Base-by-base conservation (phyloP, 2,329 filamentous ascomycete species). In the Bertia moriformis region DNA sequence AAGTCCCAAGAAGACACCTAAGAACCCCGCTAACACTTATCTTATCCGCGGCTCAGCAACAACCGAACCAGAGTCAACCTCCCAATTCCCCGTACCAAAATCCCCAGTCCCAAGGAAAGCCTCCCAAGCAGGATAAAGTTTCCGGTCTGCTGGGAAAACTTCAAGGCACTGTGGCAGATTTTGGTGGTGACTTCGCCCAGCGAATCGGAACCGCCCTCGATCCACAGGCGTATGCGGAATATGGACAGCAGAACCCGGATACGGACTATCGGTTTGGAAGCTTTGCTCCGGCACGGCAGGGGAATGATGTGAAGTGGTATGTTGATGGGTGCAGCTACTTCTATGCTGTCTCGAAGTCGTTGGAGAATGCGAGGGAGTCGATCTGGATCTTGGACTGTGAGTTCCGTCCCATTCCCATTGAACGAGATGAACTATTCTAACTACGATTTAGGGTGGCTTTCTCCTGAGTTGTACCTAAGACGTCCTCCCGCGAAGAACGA, bases 281-380 rank as follows among this genome's bases (percentile, higher is more conserved):
- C 48, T 78, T 78, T 54, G 71, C 72, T 4, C 68, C 71, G 2
- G 59, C 69, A 41, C 59, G 72, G 24, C 62, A 66, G 43, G 65
- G 67, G 39, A 75, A 78, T 46, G 63, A 73, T 44, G 65, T 65
- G 44, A 77, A 78, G 55, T 78, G 73, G 70, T 76, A 73, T 51
- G 70, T 75, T n/a, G 70, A 75, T 49, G 71, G 64, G 4, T 71
- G 67, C 49, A 60, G 60, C 20, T 75, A 77, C 49, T 73, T 78
- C 62, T 75, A 65, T 54, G 73, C 73, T 4, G 73, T 78, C 4
- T 70, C 65, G 17, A 54, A 63, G 37, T 73, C 73, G 3, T 48
- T 78, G 37, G 71, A 77, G 50, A 63, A 60, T 37, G 73, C 73
- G 3, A 61, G 57, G 39, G 65, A 75, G 42, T 70, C 66, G 0